Evolutionary conservation across 176 grass and related monocot species (phyloP), one percentile per base, ranked within the genome.

Genomic region (Raddia guianensis): DNA sequence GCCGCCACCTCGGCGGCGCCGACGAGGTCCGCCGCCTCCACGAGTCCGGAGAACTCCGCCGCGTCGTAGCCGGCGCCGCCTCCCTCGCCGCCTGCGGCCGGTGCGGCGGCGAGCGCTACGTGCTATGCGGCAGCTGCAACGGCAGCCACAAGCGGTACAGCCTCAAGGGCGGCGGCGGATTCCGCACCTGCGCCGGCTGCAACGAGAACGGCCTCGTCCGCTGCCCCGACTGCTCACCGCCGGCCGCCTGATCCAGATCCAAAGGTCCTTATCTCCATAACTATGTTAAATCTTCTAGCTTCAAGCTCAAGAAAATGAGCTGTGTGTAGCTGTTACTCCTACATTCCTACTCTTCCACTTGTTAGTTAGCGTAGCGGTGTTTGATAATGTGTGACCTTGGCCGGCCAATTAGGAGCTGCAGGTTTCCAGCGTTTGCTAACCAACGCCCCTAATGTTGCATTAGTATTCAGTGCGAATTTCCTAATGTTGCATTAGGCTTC

Each of bases 181-280:
- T 94, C 75, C 88, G 88, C 82, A 44, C 73, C 71, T 94, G 91
- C 88, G 66, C 72, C 83, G 83, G 82, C 33, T 99, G 96, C 78
- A 99, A 99, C 88, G 96, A 95, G 86, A 99, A 99, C 74, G 96
- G 96, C 54, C 86, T 99, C 81, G 90, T 99, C 70, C 93, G 94
- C 10, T 99, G 96, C 86, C 92, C 93, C 4, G 83, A 86, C 54
- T 91, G 88, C 91, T 89, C 78, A 67, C 82, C 86, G 63, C 72
- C 91, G 52, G 79, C 77, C 75, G 75, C 63, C 71, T 91, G 85
- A 77, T 61, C 85, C 58, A 66, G 83, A 81, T 84, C 72, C 57
- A 46, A 80, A 81, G 75, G 91, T 82, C 52, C 62, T 75, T 14
- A 66, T 76, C 79, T 54, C 62, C 59, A 50, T 71, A 68, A 56